Evolutionary conservation across 1,139 yeast genomes (phyloP), one percentile per base, ranked within the genome.

Genomic region (Petasospora fabianii): DNA sequence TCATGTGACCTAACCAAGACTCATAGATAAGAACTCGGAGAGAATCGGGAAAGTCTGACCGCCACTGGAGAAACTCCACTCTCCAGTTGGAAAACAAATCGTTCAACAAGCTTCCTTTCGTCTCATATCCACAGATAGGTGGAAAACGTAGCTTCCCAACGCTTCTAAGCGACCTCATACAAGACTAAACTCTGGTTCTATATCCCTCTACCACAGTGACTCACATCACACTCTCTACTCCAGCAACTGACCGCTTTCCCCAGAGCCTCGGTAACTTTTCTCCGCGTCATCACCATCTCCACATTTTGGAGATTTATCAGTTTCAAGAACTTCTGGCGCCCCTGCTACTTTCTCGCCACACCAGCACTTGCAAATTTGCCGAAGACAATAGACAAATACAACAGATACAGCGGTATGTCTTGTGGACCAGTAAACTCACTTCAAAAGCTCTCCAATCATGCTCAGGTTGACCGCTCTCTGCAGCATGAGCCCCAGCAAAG

Each of bases 361-460:
- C 10, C 11, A 24, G 12, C 27, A 6, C 27, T 6, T 6, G 6
- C 27, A 24, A 24, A 20, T 20, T 20, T 20, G 10, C 22, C 22
- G 7, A 20, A 20, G 10, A 7, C 22, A 20, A 7, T 20, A 29
- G 12, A n/a, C 12, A 19, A 29, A 11, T 12, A 24, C 27, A 24
- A 6, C 3, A 17, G n/a, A n/a, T 12, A 28, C 11, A 29, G 4
- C 6, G 10, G 22, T 8, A 44, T 44, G 48, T 42, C 46, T 12
- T 55, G 59, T 37, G 59, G 58, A 6, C 59, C 59, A 14, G 38
- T 50, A 3, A 53, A 50, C 34, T 47, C 58, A 0, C 43, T 55
- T 4, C 55, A 54, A 36, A 48, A 52, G 34, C 48, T 55, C 21
- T 37, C 51, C 4, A 46, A 42, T 26, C 56, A 53, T 31, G 14